A percentile compares a stretch with the other conserved stretches of the same genome.
Evolutionary conservation across 371 early-diverging fungal species (phyloP).

Genomic region (Blakeslea trispora): DNA sequence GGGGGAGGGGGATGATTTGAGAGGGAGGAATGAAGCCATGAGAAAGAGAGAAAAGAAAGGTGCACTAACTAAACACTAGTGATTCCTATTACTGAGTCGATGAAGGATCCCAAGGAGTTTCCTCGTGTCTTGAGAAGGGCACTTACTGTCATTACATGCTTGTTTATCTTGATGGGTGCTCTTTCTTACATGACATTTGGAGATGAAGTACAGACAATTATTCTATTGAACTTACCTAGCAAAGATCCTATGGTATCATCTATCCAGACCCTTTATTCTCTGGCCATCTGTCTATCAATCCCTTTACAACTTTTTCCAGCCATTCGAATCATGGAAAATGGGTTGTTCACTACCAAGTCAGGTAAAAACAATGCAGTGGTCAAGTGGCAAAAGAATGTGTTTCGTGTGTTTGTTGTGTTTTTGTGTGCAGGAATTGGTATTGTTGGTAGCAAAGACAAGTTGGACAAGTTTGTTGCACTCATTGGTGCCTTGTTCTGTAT

Average conservation of each 20-base stretch:
- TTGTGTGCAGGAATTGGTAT: constrained; percentile 73
- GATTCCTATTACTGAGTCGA: constrained; percentile 71
- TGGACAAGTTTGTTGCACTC: constrained; percentile 85
- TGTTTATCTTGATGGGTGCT: constrained; percentile 78
- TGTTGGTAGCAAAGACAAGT: constrained; percentile 68
- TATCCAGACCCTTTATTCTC: constrained; percentile 78
- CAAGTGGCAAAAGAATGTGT: constrained; percentile 90
- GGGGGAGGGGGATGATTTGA: too few species aligned
- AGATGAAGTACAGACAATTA: constrained; percentile 73
- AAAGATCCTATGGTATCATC: constrained; percentile 61
- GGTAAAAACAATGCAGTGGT: constrained; percentile 68
- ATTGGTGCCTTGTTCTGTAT: constrained; percentile 68
- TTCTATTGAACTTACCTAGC: constrained; percentile 77
- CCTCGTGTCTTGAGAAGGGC: constrained; percentile 66
- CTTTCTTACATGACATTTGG: constrained; percentile 84
- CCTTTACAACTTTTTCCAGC: constrained; percentile 86
- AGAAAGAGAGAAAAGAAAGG: background rate
- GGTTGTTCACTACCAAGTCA: constrained; percentile 62
- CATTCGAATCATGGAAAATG: constrained; percentile 83
- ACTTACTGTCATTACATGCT: constrained; percentile 65
- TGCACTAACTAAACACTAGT: constrained; percentile 22
- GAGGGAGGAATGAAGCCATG: too few species aligned
- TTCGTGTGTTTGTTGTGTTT: constrained; percentile 65
- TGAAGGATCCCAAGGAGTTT: constrained; percentile 83
- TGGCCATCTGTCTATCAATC: constrained; percentile 86